Evolutionary conservation across 495 filamentous ascomycete genomes (phyloP).

Genomic region (Hyaloscypha variabilis): DNA sequence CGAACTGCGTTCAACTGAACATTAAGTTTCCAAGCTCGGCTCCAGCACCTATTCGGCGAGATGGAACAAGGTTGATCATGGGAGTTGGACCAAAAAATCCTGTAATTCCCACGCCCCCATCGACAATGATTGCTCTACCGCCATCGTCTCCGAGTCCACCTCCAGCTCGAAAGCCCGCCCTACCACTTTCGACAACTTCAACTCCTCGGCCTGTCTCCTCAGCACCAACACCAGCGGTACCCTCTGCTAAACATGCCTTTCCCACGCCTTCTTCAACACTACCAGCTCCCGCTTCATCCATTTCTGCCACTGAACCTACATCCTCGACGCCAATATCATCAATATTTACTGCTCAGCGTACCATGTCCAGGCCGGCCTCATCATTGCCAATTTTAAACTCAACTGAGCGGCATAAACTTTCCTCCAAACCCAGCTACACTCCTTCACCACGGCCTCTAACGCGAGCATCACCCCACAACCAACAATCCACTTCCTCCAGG

Average conservation of each 20-base stretch:
- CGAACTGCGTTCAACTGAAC: conserved; percentile 21
- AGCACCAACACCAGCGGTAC: background rate
- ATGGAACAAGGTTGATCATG: conserved; percentile 11
- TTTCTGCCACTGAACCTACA: background rate
- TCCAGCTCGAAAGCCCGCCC: background rate
- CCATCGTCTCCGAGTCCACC: background rate
- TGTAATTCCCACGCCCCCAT: background rate
- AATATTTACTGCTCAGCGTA: background rate
- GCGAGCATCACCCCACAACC: background rate
- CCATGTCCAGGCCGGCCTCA: background rate
- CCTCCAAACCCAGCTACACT: background rate
- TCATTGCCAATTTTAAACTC: background rate
- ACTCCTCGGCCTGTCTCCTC: background rate
- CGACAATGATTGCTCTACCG: background rate
- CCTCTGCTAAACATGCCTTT: background rate
- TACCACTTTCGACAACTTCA: background rate
- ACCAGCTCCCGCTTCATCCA: background rate
- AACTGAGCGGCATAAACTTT: background rate
- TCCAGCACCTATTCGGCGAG: background rate
- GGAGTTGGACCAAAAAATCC: background rate
- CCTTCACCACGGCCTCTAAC: background rate
- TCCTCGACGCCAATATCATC: background rate
- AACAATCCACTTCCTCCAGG: background rate
- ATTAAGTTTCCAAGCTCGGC: conserved; percentile 12
- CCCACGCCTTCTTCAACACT: background rate